A percentile compares a stretch with the other conserved stretches of the same genome.
These are phyloP conservation scores for Rhodotorula sp. DNA, from an alignment of 1,284 basidiomycete genomes.

Conservation along the genomic window DNA sequence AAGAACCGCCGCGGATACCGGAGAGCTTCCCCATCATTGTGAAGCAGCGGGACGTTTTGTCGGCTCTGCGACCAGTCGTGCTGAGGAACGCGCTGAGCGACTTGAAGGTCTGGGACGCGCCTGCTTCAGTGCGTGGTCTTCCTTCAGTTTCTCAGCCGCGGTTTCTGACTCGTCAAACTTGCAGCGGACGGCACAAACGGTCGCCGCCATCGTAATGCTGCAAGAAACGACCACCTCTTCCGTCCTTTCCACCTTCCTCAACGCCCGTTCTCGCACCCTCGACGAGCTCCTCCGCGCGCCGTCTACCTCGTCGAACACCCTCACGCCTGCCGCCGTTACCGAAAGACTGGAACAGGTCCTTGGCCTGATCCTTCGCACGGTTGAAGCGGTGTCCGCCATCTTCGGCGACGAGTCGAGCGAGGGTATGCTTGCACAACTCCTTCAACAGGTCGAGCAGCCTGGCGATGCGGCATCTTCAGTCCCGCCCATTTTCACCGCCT, in stretches of 20 bases:
- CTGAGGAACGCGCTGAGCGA: constrained; percentile 28
- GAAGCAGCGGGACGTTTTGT: constrained; percentile 39
- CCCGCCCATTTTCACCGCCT: constrained; percentile 24
- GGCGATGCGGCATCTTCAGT: neutral
- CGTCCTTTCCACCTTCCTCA: constrained; percentile 33
- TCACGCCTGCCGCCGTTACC: neutral
- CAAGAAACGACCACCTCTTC: constrained; percentile 25
- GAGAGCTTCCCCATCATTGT: constrained; percentile 43
- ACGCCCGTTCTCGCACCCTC: constrained; percentile 31
- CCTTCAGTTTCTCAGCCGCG: neutral
- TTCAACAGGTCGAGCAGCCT: constrained; percentile 20
- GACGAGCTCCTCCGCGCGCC: constrained; percentile 15
- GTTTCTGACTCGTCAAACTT: neutral
- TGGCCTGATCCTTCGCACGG: constrained; percentile 34
- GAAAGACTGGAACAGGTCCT: constrained; percentile 19
- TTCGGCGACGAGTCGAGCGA: constrained; percentile 8
- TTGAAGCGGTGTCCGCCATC: constrained; percentile 27
- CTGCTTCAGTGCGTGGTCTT: constrained; percentile 13
- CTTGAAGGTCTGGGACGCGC: constrained; percentile 26
- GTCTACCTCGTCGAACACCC: neutral
- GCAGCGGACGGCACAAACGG: constrained; percentile 31
- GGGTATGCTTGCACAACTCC: constrained; percentile 27
- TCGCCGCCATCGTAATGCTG: constrained; percentile 39
- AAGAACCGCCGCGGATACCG: neutral
- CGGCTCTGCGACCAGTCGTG: constrained; percentile 30